phyloP scores from a whole-genome alignment of 2,329 filamentous ascomycete genomes.

The Botrytis hyacinthi region DNA sequence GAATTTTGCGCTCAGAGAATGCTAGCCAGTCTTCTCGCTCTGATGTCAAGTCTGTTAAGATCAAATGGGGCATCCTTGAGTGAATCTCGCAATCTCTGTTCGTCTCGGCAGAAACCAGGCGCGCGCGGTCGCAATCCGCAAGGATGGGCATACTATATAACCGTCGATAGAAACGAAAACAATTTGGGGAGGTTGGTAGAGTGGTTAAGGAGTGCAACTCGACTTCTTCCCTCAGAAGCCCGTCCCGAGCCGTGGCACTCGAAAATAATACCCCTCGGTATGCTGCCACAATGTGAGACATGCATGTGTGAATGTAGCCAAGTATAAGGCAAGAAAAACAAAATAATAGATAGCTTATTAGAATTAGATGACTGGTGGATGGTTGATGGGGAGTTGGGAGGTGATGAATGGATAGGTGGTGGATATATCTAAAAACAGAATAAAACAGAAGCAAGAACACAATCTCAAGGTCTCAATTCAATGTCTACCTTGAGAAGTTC shows the following conservation, averaged over 20 bases:
- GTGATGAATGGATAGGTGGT: not conserved
- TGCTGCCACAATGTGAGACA: slow-evolving; percentile 6
- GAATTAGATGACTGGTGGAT: not conserved
- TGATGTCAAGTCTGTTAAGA: not conserved
- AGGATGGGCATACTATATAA: not conserved
- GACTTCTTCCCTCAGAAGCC: not conserved
- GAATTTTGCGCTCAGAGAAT: too few relatives aligned
- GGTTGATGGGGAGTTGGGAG: too few relatives aligned
- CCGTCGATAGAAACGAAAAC: not conserved
- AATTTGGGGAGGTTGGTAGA: not conserved
- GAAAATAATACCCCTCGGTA: not conserved
- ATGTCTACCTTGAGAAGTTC: not conserved
- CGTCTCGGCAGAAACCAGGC: not conserved
- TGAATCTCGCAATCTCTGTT: not conserved
- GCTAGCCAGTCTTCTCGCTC: too few relatives aligned
- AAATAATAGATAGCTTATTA: not conserved
- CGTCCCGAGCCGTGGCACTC: not conserved
- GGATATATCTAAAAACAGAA: not conserved
- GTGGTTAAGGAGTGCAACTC: not conserved
- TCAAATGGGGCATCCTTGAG: not conserved
- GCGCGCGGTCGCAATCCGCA: not conserved
- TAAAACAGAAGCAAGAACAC: not conserved
- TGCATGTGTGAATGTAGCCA: not conserved
- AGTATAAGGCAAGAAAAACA: not conserved
- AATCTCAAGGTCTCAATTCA: not conserved